Conservation (phyloP, 345 rosid species). For the Melaleuca quinquenervia region DNA sequence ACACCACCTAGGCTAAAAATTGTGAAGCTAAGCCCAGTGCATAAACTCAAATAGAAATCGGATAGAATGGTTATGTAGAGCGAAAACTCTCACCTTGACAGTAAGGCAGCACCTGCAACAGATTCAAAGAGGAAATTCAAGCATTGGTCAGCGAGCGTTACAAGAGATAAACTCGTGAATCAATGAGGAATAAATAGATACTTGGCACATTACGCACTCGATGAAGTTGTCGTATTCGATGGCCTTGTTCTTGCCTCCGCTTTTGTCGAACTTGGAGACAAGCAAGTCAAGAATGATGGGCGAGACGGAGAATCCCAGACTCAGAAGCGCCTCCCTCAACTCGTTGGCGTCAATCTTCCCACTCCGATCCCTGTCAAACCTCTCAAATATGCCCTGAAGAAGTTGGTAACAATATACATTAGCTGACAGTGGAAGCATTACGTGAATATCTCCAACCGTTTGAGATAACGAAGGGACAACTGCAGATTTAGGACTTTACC, state of each 20-base stretch:
- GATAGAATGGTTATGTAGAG: background rate
- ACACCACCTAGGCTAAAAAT: background rate
- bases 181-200: background rate
- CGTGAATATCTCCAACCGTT: background rate
- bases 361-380: conserved; percentile 77
- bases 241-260: conserved; percentile 58
- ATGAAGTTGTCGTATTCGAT: conserved; percentile 94
- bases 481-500: conserved; percentile 24
- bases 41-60: background rate
- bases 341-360: conserved; percentile 72
- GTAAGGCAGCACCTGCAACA: conserved; percentile 87
- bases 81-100: conserved; percentile 48
- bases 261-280: conserved; percentile 75
- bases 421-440: background rate
- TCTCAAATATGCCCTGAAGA: conserved; percentile 65
- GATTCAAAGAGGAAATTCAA: background rate
- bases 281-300: conserved; percentile 64
- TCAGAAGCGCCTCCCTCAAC: conserved; percentile 69
- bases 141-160: background rate
- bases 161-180: background rate
- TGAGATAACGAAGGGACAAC: background rate
- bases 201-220: conserved; percentile 34
- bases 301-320: conserved; percentile 69
- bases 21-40: background rate
- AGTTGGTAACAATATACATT: background rate